These are phyloP conservation scores for Pichia manshurica DNA, from an alignment of 805 yeast species.

Conservation along the genomic window DNA sequence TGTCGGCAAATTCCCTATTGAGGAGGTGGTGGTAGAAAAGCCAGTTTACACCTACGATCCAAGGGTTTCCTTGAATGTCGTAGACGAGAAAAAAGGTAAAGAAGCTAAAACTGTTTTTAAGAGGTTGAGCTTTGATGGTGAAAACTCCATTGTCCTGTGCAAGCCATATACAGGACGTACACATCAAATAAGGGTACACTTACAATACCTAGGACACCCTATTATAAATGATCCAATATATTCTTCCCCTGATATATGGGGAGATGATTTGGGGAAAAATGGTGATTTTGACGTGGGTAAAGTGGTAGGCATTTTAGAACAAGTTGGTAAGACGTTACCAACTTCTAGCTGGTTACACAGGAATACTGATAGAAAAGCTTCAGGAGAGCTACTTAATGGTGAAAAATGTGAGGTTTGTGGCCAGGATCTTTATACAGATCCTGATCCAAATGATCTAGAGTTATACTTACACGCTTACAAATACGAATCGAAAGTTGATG, in stretches of 20 bases:
- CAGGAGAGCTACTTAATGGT: conserved; percentile 63
- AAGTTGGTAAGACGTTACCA: conserved; percentile 63
- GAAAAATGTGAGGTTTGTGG: conserved; percentile 56
- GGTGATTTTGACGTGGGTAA: conserved; percentile 41
- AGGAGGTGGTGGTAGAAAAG: conserved; percentile 47
- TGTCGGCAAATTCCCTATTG: conserved; percentile 73
- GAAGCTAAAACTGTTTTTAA: conserved; percentile 64
- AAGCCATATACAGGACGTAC: conserved; percentile 89
- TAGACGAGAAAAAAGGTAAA: conserved; percentile 42
- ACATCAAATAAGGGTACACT: conserved; percentile 91
- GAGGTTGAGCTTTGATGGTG: conserved; percentile 62
- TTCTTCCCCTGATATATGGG: conserved; percentile 79
- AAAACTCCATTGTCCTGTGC: conserved; percentile 68
- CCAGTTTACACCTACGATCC: conserved; percentile 73
- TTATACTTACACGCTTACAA: conserved; percentile 88
- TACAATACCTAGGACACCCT: conserved; percentile 84
- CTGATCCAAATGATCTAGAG: conserved; percentile 81
- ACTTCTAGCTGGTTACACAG: conserved; percentile 67
- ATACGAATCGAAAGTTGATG: conserved; percentile 48
- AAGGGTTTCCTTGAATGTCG: conserved; percentile 59
- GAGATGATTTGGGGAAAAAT: conserved; percentile 59
- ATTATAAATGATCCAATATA: conserved; percentile 91
- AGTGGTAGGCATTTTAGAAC: conserved; percentile 46
- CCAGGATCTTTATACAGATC: conserved; percentile 72
- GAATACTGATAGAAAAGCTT: conserved; percentile 25